Evolutionary conservation across 257 asterid genomes (phyloP), one percentile per base, ranked within the genome.

Genomic region (Apocynum venetum): DNA sequence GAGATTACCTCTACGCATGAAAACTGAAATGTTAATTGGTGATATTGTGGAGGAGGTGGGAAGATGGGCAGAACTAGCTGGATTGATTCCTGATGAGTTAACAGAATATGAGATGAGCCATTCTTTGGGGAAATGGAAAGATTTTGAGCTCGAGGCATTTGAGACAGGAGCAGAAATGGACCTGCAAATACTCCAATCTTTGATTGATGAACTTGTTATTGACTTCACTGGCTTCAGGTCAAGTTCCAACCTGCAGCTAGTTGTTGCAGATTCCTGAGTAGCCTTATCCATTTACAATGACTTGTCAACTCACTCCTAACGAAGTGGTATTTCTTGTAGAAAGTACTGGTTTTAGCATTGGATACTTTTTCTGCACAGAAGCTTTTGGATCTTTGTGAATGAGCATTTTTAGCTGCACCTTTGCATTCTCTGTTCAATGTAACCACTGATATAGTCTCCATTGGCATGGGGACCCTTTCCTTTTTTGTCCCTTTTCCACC

Each of bases 81-180:
- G 89, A 14, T 68, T 85, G 70, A 47, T 80, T 59, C 79, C 82
- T 1, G 94, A 92, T 43, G 96, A 89, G 76, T 15, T 92, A 81
- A 84, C 89, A 74, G 97, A 89, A 31, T 73, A 85, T 78, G 98
- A 94, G 48, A 92, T 94, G 98, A 82, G 90, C 52, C 86, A 31
- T 78, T 81, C 91, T 3, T 76, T 83, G 60, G 88, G 87, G 44
- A 90, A 87, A 69, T 95, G 99, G 99, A 89, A 88, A 0, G 81
- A 73, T 46, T 93, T 89, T 48, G 92, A 88, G 77, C 79, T 69
- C 12, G 98, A 93, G 78, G 84, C 52, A 53, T 84, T 87, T 44
- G 94, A 93, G 83, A 82, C 85, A 14, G 94, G 98, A 35, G 43
- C 78, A 72, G 97, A 86, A 78, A 87, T 95, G 15, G 93, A 86